A percentile compares a stretch with the other conserved stretches of the same genome.
Evolutionary conservation across 129 eudicot genomes (phyloP).

Genomic region (Arctium minus): DNA sequence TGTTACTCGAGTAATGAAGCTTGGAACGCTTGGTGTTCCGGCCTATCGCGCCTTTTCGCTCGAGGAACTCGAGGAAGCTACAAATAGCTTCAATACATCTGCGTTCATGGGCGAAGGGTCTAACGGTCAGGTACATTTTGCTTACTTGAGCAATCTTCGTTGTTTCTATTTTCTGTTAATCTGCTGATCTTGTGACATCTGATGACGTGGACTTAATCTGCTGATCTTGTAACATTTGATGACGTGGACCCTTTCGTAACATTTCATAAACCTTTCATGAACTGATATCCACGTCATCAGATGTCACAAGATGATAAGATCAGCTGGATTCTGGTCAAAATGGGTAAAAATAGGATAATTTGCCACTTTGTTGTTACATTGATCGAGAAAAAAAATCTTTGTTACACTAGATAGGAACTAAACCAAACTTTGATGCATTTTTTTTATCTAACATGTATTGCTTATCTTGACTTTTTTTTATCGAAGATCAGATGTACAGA

Average conservation of each 20-base stretch:
- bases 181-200: background rate
- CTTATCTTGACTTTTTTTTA: background rate
- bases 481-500: slow-evolving; percentile 61
- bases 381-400: background rate
- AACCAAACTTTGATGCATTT: background rate
- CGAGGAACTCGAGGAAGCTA: slow-evolving; percentile 85
- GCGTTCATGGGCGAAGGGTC: slow-evolving; percentile 71
- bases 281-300: background rate
- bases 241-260: background rate
- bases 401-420: background rate
- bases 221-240: background rate
- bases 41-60: slow-evolving; percentile 64
- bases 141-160: background rate
- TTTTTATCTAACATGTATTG: background rate
- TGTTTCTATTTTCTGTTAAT: background rate
- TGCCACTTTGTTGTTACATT: background rate
- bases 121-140: slow-evolving; percentile 63
- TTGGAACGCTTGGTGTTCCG: slow-evolving; percentile 74
- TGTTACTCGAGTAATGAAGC: slow-evolving; percentile 73
- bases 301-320: background rate
- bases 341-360: background rate
- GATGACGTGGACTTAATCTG: background rate
- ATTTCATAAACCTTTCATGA: background rate
- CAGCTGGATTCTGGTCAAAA: background rate
- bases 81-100: slow-evolving; percentile 56